Evolutionary conservation across 441 rosid genomes (phyloP).

Genomic region (Arabidopsis hybrid): DNA sequence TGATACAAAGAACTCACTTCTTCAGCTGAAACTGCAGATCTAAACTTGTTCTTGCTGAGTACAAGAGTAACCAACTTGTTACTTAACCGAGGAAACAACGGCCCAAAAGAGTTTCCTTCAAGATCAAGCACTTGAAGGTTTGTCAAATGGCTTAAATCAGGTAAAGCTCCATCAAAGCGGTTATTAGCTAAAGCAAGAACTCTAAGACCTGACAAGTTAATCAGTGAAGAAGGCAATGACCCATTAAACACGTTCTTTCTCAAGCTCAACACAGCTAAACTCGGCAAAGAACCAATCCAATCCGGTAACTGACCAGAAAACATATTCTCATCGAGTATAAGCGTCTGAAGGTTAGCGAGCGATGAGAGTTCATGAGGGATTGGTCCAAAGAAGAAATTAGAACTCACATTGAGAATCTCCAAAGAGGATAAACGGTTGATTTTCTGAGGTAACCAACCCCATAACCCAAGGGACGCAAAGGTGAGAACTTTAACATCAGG

Average conservation of each 20-base stretch:
- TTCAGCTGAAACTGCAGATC: conserved; percentile 71
- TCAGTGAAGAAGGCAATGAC: conserved; percentile 73
- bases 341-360: conserved; percentile 68
- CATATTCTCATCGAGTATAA: conserved; percentile 86
- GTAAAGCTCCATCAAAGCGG: conserved; percentile 71
- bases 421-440: conserved; percentile 65
- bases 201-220: conserved; percentile 71
- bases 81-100: conserved; percentile 75
- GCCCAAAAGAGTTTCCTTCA: conserved; percentile 83
- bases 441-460: conserved; percentile 90
- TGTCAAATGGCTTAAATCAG: conserved; percentile 70
- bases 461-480: conserved; percentile 83
- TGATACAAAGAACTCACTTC: conserved; percentile 70
- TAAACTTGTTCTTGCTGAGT: conserved; percentile 83
- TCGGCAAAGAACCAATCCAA: conserved; percentile 67
- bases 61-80: conserved; percentile 72
- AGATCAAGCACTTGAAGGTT: conserved; percentile 92
- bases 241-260: conserved; percentile 79
- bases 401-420: conserved; percentile 87
- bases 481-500: conserved; percentile 84
- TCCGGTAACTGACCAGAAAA: conserved; percentile 69
- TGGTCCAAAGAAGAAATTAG: conserved; percentile 73
- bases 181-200: conserved; percentile 81
- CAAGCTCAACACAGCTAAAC: conserved; percentile 75
- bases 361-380: conserved; percentile 74